phyloP scores from a whole-genome alignment of 352 stramenopile species.

The Phytophthora brassicae region DNA sequence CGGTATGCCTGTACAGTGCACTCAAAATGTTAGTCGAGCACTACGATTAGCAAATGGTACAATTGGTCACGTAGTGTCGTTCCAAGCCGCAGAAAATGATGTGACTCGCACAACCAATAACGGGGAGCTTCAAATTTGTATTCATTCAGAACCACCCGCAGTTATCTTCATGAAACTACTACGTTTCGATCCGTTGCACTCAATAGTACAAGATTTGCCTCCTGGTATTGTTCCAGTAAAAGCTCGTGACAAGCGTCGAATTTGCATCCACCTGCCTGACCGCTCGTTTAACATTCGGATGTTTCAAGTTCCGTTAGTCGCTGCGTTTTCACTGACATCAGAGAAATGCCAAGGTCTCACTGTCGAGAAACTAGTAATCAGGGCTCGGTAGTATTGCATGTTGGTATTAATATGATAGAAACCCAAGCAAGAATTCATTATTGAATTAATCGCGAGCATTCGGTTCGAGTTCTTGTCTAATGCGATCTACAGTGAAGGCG shows the following conservation, averaged over 20 bases:
- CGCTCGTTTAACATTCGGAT: neutral
- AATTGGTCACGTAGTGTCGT: neutral
- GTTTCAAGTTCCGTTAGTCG: neutral
- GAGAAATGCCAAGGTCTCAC: slow-evolving; percentile 18
- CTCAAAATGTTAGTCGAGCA: too few species aligned
- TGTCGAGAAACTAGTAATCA: too few species aligned
- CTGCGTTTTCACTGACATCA: neutral
- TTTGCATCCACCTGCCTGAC: neutral
- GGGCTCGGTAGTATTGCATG: neutral
- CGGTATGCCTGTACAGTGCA: too few species aligned
- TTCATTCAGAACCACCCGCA: neutral
- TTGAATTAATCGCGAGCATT: neutral
- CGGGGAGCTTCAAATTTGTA: neutral
- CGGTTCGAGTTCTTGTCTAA: neutral
- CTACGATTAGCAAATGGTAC: too few species aligned
- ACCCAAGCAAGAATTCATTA: neutral
- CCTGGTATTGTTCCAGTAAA: neutral
- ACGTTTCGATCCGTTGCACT: neutral
- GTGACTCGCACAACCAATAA: neutral
- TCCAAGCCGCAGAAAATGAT: neutral
- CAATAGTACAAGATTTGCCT: neutral
- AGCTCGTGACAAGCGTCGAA: neutral
- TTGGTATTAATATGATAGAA: neutral
- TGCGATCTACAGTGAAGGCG: neutral
- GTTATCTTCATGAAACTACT: neutral